These are phyloP conservation scores for Magnaporthales sp. DNA, from an alignment of 2,329 filamentous ascomycete species.

Conservation along the genomic window DNA sequence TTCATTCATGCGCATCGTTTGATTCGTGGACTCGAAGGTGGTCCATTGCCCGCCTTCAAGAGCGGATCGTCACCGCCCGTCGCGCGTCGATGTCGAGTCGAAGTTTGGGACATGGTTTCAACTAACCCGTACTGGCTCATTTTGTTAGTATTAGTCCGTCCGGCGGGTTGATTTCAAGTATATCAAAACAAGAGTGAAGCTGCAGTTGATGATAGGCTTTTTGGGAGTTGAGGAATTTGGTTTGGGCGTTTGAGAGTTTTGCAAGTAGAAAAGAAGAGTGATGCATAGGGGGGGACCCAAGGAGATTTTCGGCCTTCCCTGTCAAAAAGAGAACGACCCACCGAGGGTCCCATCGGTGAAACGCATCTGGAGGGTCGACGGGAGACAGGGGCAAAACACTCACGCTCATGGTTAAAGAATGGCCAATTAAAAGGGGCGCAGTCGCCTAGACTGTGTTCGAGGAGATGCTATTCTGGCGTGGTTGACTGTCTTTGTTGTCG, in stretches of 20 bases:
- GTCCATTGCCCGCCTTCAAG: not conserved
- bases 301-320: not conserved
- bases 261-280: not conserved
- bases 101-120: not conserved
- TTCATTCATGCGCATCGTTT: not conserved
- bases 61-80: not conserved
- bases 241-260: not conserved
- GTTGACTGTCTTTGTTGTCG: not conserved
- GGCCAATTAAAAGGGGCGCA: not conserved
- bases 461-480: not conserved
- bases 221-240: not conserved
- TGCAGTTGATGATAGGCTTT: not conserved
- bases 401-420: constrained; percentile 37
- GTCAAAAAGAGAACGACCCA: not conserved
- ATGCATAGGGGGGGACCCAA: not conserved
- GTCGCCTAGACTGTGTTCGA: not conserved
- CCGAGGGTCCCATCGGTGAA: constrained; percentile 12
- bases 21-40: not conserved
- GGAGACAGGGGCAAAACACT: constrained; percentile 26
- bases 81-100: not conserved
- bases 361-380: constrained; percentile 7
- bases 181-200: not conserved
- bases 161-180: not conserved
- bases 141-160: constrained; percentile 21
- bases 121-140: constrained; percentile 49